phyloP scores from a whole-genome alignment of 805 yeast species.

The Schwanniomyces pseudopolymorphus region DNA sequence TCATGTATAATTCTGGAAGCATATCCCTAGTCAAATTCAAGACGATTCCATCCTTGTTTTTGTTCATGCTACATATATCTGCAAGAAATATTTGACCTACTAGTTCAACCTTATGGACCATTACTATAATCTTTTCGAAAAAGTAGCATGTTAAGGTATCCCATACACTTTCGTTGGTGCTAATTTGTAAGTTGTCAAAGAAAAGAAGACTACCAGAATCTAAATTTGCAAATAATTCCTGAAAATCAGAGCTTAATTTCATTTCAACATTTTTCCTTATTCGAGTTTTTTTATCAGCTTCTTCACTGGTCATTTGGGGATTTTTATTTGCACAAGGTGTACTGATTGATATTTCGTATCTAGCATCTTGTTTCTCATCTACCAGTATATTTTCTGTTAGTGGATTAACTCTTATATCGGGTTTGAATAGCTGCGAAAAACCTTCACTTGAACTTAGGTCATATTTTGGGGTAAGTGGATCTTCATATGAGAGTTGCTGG shows the following conservation, averaged over 20 bases:
- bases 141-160: slow-evolving; percentile 31
- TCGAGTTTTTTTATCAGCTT: background rate
- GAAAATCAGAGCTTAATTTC: slow-evolving; percentile 3
- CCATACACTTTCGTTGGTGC: slow-evolving; percentile 46
- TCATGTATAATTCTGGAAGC: slow-evolving; percentile 45
- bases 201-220: slow-evolving; percentile 24
- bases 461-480: background rate
- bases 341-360: slow-evolving; percentile 17
- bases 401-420: background rate
- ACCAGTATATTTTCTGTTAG: background rate
- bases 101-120: slow-evolving; percentile 24
- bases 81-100: slow-evolving; percentile 45
- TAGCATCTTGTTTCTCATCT: slow-evolving; percentile 9
- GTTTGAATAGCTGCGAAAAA: background rate
- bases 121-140: slow-evolving; percentile 28
- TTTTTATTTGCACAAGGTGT: slow-evolving; percentile 17
- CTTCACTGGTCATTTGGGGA: slow-evolving; percentile 1
- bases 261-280: slow-evolving; percentile 9
- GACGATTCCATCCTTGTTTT: slow-evolving; percentile 21
- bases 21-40: slow-evolving; percentile 40
- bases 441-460: background rate
- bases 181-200: slow-evolving; percentile 44
- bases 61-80: slow-evolving; percentile 26
- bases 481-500: background rate
- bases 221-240: slow-evolving; percentile 4